Percentiles rank a stretch among this genome's conserved stretches.
Evolutionary conservation across 192 early-diverging fungal genomes (phyloP).

Genomic region (Geosiphon pyriformis): DNA sequence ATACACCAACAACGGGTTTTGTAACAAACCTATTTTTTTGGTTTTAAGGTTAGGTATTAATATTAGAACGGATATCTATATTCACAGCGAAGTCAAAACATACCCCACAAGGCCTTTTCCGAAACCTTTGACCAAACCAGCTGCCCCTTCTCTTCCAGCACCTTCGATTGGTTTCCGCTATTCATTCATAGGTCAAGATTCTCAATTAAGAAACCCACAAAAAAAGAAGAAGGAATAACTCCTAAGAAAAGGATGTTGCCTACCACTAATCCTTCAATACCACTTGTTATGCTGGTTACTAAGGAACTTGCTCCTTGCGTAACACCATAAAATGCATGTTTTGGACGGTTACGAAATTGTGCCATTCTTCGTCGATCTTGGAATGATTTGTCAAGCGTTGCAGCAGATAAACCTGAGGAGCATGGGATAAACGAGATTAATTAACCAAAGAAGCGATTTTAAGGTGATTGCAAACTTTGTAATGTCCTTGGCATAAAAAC

Average conservation of each 20-base stretch:
- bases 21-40: conserved; percentile 79
- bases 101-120: conserved; percentile 92
- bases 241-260: conserved; percentile 20
- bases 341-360: conserved; percentile 79
- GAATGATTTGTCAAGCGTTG: conserved; percentile 88
- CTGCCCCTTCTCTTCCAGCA: conserved; percentile 79
- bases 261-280: conserved; percentile 83
- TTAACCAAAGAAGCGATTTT: background rate
- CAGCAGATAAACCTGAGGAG: conserved; percentile 62
- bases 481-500: conserved; percentile 23
- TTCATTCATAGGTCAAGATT: no score
- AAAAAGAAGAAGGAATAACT: no score
- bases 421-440: background rate
- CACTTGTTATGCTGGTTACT: conserved; percentile 76
- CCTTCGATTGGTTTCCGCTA: conserved; percentile 70
- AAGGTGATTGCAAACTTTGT: background rate
- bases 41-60: no score
- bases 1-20: conserved; percentile 92
- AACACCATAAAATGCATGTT: conserved; percentile 84
- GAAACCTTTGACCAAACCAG: conserved; percentile 92
- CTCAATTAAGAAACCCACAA: no score
- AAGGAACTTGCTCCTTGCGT: conserved; percentile 82
- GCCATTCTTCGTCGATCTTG: conserved; percentile 78
- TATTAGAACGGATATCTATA: no score
- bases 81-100: conserved; percentile 10